Base-by-base conservation (phyloP, 495 filamentous ascomycete genomes). In the Neurospora sp. region DNA sequence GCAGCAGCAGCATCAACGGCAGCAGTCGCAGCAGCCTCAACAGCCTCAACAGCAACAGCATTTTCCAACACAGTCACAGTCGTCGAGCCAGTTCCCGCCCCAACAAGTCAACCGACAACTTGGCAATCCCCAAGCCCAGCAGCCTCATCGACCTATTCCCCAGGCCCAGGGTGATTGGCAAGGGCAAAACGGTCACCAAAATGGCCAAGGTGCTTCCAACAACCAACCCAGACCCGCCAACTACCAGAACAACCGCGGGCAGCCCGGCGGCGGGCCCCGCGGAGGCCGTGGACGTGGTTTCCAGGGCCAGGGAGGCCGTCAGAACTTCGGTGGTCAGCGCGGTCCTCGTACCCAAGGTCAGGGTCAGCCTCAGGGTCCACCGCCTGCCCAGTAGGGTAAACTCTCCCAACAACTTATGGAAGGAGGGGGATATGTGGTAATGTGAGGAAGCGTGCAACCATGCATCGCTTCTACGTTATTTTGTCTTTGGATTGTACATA, bases 271-370 rank as follows among this genome's bases (percentile, higher is more conserved):
- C 54, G 20, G 75, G 44, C 74, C 75, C 18, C 78, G 79, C 11
- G 77, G 78, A 14, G 76, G 77, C 20, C 75, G 75, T 54, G 73
- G 75, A 5, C 76, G 76, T 39, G 76, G 75, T 31, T 75, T 59
- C 54, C 79, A 82, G 70, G 76, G 78, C 16, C 82, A 82, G 23
- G 79, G 75, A 18, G 72, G 74, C n/a, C 85, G 82, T 54, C 80
- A 84, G 74, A 81, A 82, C 70, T 83, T 80, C 70, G 80, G 81
- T 39, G 83, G 83, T 35, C 82, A 83, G 69, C 82, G 85, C 39
- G 84, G 84, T n/a, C 76, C 74, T 69, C 77, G 78, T 37, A 42
- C 72, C 59, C 82, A 82, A 62, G 75, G 76, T n/a, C 77, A 77
- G 69, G 74, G 59, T 7, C 78, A 77, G 46, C 23, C 71, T n/a